These are phyloP conservation scores for Vicia villosa DNA, from an alignment of 306 rosid genomes.

Conservation along the genomic window DNA sequence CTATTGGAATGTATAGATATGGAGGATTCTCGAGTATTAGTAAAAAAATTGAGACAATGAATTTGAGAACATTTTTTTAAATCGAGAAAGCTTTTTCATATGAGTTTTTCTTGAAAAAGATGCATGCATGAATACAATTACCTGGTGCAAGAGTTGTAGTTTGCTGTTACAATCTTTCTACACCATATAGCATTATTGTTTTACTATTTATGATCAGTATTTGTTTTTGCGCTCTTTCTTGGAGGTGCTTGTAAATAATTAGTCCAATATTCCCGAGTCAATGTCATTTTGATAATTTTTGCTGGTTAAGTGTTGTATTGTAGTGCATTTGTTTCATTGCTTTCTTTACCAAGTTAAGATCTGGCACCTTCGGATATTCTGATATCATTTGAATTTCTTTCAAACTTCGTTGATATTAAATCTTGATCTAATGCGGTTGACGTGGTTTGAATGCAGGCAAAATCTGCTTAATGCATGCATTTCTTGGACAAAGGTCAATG, in stretches of 20 bases:
- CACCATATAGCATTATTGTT: neutral
- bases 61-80: neutral
- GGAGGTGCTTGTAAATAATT: neutral
- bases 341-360: conserved; percentile 13
- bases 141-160: conserved; percentile 1
- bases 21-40: neutral
- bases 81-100: neutral
- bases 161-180: neutral
- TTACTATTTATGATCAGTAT: neutral
- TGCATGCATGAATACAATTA: neutral
- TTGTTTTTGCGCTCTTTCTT: neutral
- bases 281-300: neutral
- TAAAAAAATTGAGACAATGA: neutral
- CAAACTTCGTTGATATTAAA: neutral
- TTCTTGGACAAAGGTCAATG: conserved; percentile 49
- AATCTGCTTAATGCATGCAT: conserved; percentile 49
- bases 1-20: neutral
- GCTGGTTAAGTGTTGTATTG: neutral
- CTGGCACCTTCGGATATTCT: neutral
- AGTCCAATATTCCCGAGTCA: conserved; percentile 7
- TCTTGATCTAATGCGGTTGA: conserved; percentile 24
- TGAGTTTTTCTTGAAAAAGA: neutral
- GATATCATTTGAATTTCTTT: conserved; percentile 20
- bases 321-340: neutral
- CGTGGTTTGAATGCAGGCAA: conserved; percentile 52